Evolutionary conservation across 2,329 filamentous ascomycete genomes (phyloP).

Genomic region (Blumeria graminis): DNA sequence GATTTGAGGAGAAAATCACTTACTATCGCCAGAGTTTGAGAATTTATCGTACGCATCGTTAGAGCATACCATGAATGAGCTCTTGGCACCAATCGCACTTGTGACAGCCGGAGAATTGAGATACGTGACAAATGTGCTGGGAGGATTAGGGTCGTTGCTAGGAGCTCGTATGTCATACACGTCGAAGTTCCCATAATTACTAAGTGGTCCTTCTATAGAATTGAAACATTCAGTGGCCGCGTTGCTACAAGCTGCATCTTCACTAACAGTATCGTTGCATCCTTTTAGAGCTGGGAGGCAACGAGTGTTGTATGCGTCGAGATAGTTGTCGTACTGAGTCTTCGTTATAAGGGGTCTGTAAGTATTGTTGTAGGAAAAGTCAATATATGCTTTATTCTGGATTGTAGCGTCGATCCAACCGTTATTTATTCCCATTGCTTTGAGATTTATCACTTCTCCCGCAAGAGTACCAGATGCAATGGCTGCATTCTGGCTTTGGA

Average conservation of each 20-base stretch:
- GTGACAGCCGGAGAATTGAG: slow-evolving; percentile 17
- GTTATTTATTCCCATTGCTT: slow-evolving; percentile 16
- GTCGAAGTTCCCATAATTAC: slow-evolving; percentile 12
- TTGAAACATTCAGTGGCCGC: slow-evolving; percentile 20
- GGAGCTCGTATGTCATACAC: slow-evolving; percentile 12
- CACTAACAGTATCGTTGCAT: slow-evolving; percentile 32
- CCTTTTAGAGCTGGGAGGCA: slow-evolving; percentile 18
- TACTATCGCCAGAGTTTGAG: slow-evolving; percentile 18
- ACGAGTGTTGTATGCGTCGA: slow-evolving; percentile 15
- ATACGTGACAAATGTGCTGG: slow-evolving; percentile 19
- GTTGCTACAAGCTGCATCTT: slow-evolving; percentile 54
- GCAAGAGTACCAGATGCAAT: slow-evolving; percentile 20
- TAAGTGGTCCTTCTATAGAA: slow-evolving; percentile 17
- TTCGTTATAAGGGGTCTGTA: slow-evolving; percentile 19
- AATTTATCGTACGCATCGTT: slow-evolving; percentile 18
- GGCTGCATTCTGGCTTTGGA: slow-evolving; percentile 29
- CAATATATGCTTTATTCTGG: slow-evolving; percentile 20
- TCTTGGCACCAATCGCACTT: slow-evolving; percentile 22
- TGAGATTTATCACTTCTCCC: slow-evolving; percentile 15
- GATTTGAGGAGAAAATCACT: slow-evolving; percentile 2
- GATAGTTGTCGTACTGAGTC: slow-evolving; percentile 14
- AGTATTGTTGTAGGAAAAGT: slow-evolving; percentile 13
- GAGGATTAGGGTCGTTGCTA: slow-evolving; percentile 15
- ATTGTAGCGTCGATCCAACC: slow-evolving; percentile 27
- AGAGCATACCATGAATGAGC: slow-evolving; percentile 20